Evolutionary conservation across 2,329 filamentous ascomycete species (phyloP).

Genomic region (Tolypocladium album): DNA sequence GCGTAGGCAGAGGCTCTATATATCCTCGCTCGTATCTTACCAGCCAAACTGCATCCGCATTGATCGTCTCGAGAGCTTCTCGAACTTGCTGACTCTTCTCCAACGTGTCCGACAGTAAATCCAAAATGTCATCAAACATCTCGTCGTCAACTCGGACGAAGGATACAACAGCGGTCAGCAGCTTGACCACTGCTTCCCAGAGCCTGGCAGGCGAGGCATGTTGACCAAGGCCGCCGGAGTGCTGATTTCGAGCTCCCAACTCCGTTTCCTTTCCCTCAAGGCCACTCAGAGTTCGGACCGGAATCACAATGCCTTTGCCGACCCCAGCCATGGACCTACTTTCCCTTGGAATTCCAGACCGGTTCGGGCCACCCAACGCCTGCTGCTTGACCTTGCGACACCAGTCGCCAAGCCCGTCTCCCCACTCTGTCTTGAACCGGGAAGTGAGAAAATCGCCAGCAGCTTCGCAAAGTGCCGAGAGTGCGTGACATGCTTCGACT

Average conservation of each 20-base stretch:
- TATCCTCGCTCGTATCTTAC: conserved; percentile 37
- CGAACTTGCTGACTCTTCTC: conserved; percentile 35
- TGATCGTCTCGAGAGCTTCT: conserved; percentile 49
- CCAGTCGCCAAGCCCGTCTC: conserved; percentile 39
- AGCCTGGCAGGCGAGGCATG: conserved; percentile 52
- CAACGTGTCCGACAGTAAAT: conserved; percentile 44
- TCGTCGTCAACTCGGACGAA: conserved; percentile 56
- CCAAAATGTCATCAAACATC: conserved; percentile 61
- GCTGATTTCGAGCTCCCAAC: conserved; percentile 2
- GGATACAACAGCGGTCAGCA: conserved; percentile 50
- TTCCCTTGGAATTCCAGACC: conserved; percentile 1
- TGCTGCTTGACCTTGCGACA: conserved; percentile 31
- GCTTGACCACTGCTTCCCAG: conserved; percentile 50
- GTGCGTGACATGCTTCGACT: conserved; percentile 57
- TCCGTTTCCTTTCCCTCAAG: conserved; percentile 8
- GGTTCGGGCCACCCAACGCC: conserved; percentile 14
- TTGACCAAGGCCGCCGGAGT: conserved; percentile 34
- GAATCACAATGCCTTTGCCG: conserved; percentile 18
- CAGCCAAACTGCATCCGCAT: conserved; percentile 71
- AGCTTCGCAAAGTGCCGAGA: conserved; percentile 56
- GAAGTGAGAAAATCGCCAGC: conserved; percentile 74
- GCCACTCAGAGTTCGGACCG: conserved; percentile 14
- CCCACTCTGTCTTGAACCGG: conserved; percentile 67
- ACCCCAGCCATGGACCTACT: neutral
- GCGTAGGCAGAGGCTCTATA: conserved; percentile 23